These are phyloP conservation scores for Lachancea cidri DNA, from an alignment of 805 yeast species.

Conservation along the genomic window DNA sequence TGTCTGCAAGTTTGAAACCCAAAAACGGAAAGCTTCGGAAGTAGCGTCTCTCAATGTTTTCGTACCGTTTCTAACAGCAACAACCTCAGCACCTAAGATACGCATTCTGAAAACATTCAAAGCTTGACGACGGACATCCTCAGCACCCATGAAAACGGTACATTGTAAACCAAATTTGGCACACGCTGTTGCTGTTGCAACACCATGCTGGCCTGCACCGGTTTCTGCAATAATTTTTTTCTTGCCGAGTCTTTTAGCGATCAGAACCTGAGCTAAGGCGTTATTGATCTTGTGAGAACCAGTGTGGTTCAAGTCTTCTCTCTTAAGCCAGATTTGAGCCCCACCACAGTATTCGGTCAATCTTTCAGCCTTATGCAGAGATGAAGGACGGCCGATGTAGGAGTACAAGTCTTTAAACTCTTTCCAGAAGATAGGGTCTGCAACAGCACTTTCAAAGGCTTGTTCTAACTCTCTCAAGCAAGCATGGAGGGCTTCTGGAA, in stretches of 20 bases:
- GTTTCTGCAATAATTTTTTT: constrained; percentile 79
- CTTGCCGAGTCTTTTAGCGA: constrained; percentile 77
- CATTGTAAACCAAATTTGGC: constrained; percentile 91
- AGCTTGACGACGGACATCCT: constrained; percentile 98
- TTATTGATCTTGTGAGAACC: constrained; percentile 87
- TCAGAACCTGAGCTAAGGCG: constrained; percentile 74
- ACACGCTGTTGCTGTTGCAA: constrained; percentile 88
- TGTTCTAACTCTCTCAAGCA: constrained; percentile 85
- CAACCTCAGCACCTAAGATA: constrained; percentile 91
- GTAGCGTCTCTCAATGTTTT: constrained; percentile 96
- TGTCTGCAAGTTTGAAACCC: constrained; percentile 83
- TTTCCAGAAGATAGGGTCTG: constrained; percentile 90
- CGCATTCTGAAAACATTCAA: constrained; percentile 96
- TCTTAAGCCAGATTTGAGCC: constrained; percentile 93
- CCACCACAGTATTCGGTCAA: constrained; percentile 90
- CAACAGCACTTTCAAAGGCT: constrained; percentile 82
- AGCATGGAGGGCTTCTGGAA: constrained; percentile 91
- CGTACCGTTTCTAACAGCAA: constrained; percentile 92
- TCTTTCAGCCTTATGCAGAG: constrained; percentile 86
- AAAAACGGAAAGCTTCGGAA: constrained; percentile 89
- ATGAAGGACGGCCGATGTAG: constrained; percentile 95
- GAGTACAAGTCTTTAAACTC: constrained; percentile 80
- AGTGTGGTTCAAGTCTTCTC: constrained; percentile 92
- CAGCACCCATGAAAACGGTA: constrained; percentile 98
- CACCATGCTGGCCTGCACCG: constrained; percentile 94